phyloP scores from a whole-genome alignment of 2,329 filamentous ascomycete species.

The Fusarium dimerum region DNA sequence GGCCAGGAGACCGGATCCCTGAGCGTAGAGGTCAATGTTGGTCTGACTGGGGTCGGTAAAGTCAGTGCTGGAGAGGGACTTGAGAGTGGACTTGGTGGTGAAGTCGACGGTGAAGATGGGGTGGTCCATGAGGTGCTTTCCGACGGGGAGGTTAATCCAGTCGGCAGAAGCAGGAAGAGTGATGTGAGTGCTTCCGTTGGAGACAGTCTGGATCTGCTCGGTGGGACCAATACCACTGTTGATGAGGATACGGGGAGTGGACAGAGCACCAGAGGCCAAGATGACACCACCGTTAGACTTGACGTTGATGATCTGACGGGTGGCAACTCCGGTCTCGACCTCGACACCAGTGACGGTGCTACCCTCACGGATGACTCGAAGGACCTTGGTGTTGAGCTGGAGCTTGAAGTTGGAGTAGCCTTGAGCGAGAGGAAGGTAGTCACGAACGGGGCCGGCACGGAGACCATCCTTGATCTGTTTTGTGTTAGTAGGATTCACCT shows the following conservation, averaged over 20 bases:
- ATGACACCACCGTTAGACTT: conserved; percentile 50
- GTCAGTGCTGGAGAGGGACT: conserved; percentile 28
- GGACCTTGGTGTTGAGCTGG: conserved; percentile 66
- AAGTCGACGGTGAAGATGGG: conserved; percentile 40
- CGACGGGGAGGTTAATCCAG: conserved; percentile 62
- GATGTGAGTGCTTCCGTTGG: conserved; percentile 49
- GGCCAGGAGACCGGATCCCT: conserved; percentile 41
- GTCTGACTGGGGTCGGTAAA: conserved; percentile 30
- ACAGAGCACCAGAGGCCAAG: conserved; percentile 68
- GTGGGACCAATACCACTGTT: conserved; percentile 61
- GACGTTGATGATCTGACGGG: conserved; percentile 28
- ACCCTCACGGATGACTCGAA: conserved; percentile 63
- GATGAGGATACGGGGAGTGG: conserved; percentile 68
- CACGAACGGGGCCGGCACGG: conserved; percentile 68
- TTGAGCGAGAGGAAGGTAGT: conserved; percentile 66
- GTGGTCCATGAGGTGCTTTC: conserved; percentile 60
- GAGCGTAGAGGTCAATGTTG: conserved; percentile 35
- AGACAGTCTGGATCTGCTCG: conserved; percentile 57
- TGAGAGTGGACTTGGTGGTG: conserved; percentile 46
- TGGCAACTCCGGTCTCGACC: conserved; percentile 60
- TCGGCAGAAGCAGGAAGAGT: conserved; percentile 51
- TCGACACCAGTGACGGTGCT: conserved; percentile 68
- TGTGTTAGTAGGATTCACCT: neutral
- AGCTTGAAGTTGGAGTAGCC: conserved; percentile 65
- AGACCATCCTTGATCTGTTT: conserved; percentile 66